Evolutionary conservation across 169 alveolate genomes (phyloP).

Genomic region (Eimeria necatrix): DNA sequence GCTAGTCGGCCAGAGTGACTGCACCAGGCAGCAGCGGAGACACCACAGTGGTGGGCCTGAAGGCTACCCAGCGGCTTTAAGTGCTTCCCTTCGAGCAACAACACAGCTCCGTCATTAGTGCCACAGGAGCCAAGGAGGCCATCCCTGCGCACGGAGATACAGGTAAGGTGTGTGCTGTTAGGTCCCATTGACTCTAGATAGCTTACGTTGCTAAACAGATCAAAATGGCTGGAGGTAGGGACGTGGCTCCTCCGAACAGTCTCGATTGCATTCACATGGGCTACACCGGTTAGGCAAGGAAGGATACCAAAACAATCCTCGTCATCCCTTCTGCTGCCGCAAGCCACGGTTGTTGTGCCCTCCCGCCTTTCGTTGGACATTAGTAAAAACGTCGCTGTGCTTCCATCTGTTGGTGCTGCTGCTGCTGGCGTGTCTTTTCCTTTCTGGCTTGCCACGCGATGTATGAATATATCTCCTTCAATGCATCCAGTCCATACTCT

Average conservation of each 20-base stretch:
- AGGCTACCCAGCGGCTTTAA: slow-evolving; percentile 29
- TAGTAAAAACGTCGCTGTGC: background rate
- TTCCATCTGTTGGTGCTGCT: slow-evolving; percentile 12
- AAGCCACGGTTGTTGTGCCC: too few species aligned
- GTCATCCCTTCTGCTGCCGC: background rate
- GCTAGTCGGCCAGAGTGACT: background rate
- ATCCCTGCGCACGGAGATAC: background rate
- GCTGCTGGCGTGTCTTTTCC: background rate
- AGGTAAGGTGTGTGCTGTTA: background rate
- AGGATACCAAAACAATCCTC: background rate
- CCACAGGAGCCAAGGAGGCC: slow-evolving; percentile 50
- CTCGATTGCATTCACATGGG: background rate
- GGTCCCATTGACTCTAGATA: too few species aligned
- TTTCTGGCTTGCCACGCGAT: background rate
- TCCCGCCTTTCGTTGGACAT: too few species aligned
- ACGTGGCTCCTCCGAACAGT: background rate
- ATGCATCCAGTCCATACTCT: slow-evolving; percentile 25
- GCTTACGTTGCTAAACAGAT: too few species aligned
- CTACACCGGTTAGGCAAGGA: background rate
- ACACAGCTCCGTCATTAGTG: background rate
- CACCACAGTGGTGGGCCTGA: background rate
- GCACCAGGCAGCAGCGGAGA: slow-evolving; percentile 51
- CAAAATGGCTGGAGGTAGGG: too few species aligned
- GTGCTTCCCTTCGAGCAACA: slow-evolving; percentile 38
- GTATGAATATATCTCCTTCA: slow-evolving; percentile 3